Evolutionary conservation across 768 basidiomycete species (phyloP), one percentile per base, ranked within the genome.

Genomic region (Pulveroboletus ravenelii): DNA sequence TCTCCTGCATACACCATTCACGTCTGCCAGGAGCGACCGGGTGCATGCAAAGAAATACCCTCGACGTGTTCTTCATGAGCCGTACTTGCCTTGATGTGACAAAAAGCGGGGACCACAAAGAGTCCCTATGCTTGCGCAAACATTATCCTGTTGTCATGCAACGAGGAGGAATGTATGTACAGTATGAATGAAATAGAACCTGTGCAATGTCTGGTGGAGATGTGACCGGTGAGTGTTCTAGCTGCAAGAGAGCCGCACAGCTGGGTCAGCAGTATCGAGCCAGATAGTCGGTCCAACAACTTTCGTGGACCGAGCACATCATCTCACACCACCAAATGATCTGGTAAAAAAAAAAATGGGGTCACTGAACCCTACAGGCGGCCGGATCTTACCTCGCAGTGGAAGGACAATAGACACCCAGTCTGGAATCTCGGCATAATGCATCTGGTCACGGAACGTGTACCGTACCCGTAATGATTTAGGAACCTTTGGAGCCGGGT

Each of bases 391-490:
- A 86, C 87, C 86, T 78, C 79, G 73, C 64, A 90, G 72, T 46
- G 89, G 90, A 49, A 90, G 76, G 20, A 93, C 80, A 10, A 84
- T 78, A 37, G 85, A 78, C 50, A 76, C 64, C 69, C 80, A 78
- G 63, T 85, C 88, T 55, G 84, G 78, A 48, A 87, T 81, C 63
- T 91, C 89, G 63, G 84, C 81, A 61, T 83, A 87, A 63, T 94
- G 92, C 68, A 72, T 60, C 51, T 78, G 78, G 37, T 81, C 83
- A 60, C 78, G 77, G 75, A 94, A 96, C 41, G 78, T 69, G 69
- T 94, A 94, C 40, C 81, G 80, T 35, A 94, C 74, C 29, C 81
- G 75, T 45, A 93, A 70, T 6, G 72, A 72, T 72, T 94, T 93
- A 42, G 77, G 69, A 48, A 78, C 74, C n/a, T 81, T 81, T 13